A percentile compares a stretch with the other conserved stretches of the same genome.
phyloP scores from a whole-genome alignment of 139 green algal species.

The Chlamydomonas incerta region DNA sequence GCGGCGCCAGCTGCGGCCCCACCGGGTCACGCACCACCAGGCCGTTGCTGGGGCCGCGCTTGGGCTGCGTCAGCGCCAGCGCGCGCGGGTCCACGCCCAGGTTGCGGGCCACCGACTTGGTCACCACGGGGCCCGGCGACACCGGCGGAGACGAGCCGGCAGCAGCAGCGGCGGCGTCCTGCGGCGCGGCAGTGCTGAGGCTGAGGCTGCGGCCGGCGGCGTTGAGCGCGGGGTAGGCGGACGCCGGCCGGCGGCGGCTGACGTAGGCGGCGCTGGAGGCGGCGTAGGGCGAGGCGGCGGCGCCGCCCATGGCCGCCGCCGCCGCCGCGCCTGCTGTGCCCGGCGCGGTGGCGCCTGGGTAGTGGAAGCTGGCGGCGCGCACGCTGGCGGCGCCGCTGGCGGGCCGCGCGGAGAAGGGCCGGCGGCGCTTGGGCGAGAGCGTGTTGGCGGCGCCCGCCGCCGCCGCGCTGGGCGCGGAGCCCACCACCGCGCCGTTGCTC shows the following conservation, averaged over 20 bases:
- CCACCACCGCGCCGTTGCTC: neutral
- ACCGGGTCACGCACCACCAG: constrained; percentile 6
- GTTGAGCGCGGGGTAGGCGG: neutral
- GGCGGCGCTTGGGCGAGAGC: neutral
- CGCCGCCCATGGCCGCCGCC: neutral
- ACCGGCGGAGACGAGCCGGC: no score
- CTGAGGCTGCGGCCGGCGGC: neutral
- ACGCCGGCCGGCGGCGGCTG: neutral
- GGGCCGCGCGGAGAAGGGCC: constrained; percentile 5
- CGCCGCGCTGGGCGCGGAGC: neutral
- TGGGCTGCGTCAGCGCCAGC: constrained; percentile 5
- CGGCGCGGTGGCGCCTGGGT: neutral
- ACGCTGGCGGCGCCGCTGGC: neutral
- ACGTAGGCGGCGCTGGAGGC: neutral
- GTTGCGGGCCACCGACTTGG: neutral
- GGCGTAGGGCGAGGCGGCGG: neutral
- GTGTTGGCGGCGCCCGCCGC: no score
- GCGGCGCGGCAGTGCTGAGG: no score
- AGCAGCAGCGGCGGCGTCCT: no score
- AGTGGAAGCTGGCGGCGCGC: neutral
- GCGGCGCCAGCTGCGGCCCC: constrained; percentile 10
- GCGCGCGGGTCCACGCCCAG: neutral
- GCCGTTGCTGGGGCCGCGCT: constrained; percentile 22
- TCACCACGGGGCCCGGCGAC: no score
- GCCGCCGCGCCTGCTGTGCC: neutral